Evolutionary conservation across 2,329 filamentous ascomycete genomes (phyloP).

Genomic region (Blastomyces parvus): DNA sequence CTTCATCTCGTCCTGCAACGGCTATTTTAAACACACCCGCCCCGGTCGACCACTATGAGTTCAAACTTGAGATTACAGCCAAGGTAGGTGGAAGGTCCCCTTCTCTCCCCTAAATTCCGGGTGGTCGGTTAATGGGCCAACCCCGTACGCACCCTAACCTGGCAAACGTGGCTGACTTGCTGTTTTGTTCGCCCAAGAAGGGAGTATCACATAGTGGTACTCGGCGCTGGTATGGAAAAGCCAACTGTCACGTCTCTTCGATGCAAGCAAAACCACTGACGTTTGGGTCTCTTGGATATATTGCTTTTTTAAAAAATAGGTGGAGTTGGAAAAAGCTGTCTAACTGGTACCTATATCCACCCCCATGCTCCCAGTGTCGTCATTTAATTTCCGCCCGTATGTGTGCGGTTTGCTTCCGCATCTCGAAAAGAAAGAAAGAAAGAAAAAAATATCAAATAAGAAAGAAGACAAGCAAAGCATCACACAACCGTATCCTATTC

Average conservation of each 20-base stretch:
- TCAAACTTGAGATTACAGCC: conserved; percentile 7
- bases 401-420: conserved; percentile 15
- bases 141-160: not conserved
- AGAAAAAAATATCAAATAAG: not conserved
- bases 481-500: not conserved
- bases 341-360: conserved; percentile 58
- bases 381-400: conserved; percentile 7
- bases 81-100: conserved; percentile 5
- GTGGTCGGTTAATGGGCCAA: not conserved
- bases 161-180: conserved; percentile 7
- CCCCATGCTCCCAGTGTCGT: not conserved
- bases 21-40: not conserved
- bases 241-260: conserved; percentile 9
- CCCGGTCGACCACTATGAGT: not conserved
- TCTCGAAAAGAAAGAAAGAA: not conserved
- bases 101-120: not conserved
- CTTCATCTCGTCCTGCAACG: not conserved
- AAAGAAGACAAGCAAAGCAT: not conserved
- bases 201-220: conserved; percentile 73
- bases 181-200: conserved; percentile 42
- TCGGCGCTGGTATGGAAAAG: conserved; percentile 58
- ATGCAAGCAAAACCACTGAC: conserved; percentile 8
- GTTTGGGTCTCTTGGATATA: not conserved
- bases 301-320: conserved; percentile 43
- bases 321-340: conserved; percentile 84